A percentile compares a stretch with the other conserved stretches of the same genome.
These are phyloP conservation scores for Niebla homalea DNA, from an alignment of 495 filamentous ascomycete species.

Conservation along the genomic window DNA sequence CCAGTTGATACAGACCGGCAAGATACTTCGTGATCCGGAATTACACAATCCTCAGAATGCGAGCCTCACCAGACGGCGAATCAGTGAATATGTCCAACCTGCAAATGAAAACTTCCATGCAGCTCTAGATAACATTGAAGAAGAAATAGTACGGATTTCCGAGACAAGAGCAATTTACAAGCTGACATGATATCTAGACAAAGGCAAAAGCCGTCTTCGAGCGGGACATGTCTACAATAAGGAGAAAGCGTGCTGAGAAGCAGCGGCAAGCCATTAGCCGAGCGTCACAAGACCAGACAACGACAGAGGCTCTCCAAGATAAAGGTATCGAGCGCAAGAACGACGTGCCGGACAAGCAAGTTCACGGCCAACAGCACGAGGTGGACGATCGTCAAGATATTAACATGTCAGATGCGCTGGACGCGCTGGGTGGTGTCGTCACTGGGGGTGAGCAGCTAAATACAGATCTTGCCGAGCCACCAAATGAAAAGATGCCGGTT, in stretches of 20 bases:
- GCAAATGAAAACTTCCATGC: slow-evolving; percentile 36
- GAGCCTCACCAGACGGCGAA: slow-evolving; percentile 18
- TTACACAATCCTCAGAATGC: slow-evolving; percentile 9
- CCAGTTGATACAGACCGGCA: slow-evolving; percentile 37
- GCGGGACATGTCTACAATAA: slow-evolving; percentile 11
- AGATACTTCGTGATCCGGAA: slow-evolving; percentile 26
- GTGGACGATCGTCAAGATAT: background rate
- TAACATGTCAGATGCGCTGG: background rate
- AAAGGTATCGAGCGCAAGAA: background rate
- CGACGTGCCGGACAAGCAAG: background rate
- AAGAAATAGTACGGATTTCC: slow-evolving; percentile 33
- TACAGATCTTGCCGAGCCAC: no score
- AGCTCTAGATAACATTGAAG: slow-evolving; percentile 37
- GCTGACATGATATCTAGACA: slow-evolving; percentile 9
- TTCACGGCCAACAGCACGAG: background rate
- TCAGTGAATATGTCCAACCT: slow-evolving; percentile 30
- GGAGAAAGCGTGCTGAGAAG: slow-evolving; percentile 14
- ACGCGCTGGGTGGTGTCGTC: no score
- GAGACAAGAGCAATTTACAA: background rate
- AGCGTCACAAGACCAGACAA: background rate
- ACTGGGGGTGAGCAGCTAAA: no score
- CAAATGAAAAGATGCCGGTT: background rate
- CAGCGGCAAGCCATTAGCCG: slow-evolving; percentile 3
- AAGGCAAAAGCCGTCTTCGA: slow-evolving; percentile 18
- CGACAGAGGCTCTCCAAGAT: background rate